Evolutionary conservation across 2,329 filamentous ascomycete species (phyloP), one percentile per base, ranked within the genome.

Genomic region (Calonectria hawksworthii): DNA sequence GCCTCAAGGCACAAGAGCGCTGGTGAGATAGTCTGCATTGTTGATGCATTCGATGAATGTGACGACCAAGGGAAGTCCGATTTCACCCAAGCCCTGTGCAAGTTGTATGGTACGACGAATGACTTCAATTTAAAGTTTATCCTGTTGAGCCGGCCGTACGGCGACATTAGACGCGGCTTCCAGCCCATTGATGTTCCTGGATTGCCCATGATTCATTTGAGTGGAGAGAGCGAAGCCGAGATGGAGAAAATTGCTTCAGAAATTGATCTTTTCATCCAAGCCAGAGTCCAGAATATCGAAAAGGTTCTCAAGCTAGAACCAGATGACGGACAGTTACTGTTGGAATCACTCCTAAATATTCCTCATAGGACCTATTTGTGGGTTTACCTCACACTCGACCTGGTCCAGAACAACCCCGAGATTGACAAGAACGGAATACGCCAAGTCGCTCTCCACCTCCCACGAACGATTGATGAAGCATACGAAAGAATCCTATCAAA

Each of bases 21-120:
- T 0, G 76, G 77, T 0, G 77, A 84, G 47, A 76, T 85, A 14
- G 66, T 86, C 26, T 86, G 83, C 68, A 70, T 88, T 32, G 63
- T 88, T 1, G 86, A 88, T 77, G 86, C 85, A 6, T 68, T 88
- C 3, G 86, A 88, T 64, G 86, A 88, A 76, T 88, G 86, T 70
- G 63, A 80, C 1, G 65, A 74, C 0, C 14, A 30, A 21, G 81
- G 78, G 21, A 65, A 75, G 10, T 36, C 32, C 14, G 68, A 77
- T 8, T 70, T 87, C 9, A 74, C 77, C 2, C 10, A 80, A 3
- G 77, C 75, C 3, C 56, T 87, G 21, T 65, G 70, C 5, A 61
- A 79, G 10, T 70, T 83, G 18, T 85, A 84, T 61, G 59, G 18
- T 2, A 16, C 54, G 11, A 8, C 26, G 0, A 50, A 51, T 6